These are phyloP conservation scores for Talaromyces sp. DNA, from an alignment of 2,329 filamentous ascomycete species.

Conservation along the genomic window DNA sequence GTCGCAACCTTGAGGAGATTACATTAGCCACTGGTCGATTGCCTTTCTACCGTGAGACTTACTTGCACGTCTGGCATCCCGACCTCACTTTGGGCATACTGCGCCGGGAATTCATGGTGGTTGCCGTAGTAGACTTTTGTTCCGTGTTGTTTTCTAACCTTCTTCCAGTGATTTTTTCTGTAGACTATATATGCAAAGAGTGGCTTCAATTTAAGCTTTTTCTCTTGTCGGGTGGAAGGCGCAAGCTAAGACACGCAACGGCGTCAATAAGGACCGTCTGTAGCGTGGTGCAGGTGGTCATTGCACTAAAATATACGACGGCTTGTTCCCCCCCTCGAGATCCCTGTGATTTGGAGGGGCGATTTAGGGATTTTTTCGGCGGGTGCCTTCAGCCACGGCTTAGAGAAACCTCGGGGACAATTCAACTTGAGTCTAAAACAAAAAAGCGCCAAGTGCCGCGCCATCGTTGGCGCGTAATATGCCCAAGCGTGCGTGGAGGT, in stretches of 20 bases:
- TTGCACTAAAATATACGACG: neutral
- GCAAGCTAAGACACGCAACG: neutral
- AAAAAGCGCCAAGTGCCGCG: neutral
- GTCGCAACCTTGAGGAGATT: constrained; percentile 14
- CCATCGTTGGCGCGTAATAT: neutral
- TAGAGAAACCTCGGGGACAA: neutral
- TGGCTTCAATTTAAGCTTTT: neutral
- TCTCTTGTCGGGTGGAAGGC: neutral
- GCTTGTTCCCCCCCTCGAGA: neutral
- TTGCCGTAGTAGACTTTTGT: neutral
- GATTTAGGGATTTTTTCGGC: neutral
- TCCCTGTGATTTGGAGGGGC: neutral
- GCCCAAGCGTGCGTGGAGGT: neutral
- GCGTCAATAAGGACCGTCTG: neutral
- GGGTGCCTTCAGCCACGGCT: neutral
- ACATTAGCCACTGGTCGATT: neutral
- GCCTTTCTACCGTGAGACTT: neutral
- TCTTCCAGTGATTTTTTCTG: neutral
- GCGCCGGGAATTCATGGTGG: neutral
- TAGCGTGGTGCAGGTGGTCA: neutral
- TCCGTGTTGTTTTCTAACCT: neutral
- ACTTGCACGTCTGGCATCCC: neutral
- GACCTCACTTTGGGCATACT: neutral
- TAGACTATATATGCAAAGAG: neutral
- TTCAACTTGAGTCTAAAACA: neutral